Evolutionary conservation across 768 basidiomycete species (phyloP).

Genomic region (Termitomyces heimii): DNA sequence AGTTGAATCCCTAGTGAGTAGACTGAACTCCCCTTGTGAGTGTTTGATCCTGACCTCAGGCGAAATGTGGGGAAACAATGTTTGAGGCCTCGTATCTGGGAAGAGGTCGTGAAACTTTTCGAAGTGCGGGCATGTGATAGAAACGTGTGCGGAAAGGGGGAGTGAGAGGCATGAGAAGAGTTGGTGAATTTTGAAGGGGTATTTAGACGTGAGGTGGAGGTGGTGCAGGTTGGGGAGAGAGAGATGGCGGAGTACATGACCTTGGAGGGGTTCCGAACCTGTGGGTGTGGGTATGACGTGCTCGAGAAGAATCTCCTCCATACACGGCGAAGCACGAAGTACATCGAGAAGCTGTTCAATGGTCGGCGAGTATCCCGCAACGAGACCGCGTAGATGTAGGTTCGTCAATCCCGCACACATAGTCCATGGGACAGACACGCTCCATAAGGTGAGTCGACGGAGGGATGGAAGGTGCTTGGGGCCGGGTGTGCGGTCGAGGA

Average conservation of each 20-base stretch:
- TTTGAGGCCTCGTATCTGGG: not conserved
- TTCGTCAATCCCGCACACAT: conserved; percentile 24
- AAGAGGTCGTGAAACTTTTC: not conserved
- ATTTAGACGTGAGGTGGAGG: not conserved
- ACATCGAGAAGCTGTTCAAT: conserved; percentile 26
- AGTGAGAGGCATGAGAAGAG: not conserved
- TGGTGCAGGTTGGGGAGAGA: not conserved
- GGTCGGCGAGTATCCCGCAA: conserved; percentile 25
- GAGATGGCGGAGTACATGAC: not conserved
- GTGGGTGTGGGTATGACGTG: conserved; percentile 16
- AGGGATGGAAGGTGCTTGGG: conserved; percentile 20
- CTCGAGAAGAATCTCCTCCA: conserved; percentile 28
- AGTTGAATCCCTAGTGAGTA: conserved; percentile 28
- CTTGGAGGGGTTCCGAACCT: not conserved
- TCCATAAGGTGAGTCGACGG: conserved; percentile 25
- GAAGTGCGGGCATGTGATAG: not conserved
- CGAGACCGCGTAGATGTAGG: conserved; percentile 28
- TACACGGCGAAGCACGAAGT: conserved; percentile 24
- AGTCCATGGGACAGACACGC: conserved; percentile 30
- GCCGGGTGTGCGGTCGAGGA: conserved; percentile 10
- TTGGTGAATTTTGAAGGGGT: not conserved
- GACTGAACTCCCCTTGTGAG: conserved; percentile 34
- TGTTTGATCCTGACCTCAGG: not conserved
- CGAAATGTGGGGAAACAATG: not conserved
- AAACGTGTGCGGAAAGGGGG: not conserved